These are phyloP conservation scores for Gynandropsis gynandra DNA, from an alignment of 345 rosid species.

Conservation along the genomic window DNA sequence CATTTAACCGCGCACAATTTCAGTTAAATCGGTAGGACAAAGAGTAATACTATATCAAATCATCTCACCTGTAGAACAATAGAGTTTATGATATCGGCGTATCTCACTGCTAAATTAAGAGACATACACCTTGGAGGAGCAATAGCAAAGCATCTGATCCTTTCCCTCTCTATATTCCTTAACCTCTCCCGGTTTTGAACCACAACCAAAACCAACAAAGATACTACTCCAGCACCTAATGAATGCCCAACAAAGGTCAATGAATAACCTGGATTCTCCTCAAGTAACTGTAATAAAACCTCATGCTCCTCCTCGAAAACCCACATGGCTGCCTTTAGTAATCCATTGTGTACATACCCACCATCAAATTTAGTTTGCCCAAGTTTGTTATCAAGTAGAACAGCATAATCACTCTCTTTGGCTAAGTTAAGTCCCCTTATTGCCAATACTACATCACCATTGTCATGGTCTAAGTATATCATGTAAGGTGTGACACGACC, in stretches of 20 bases:
- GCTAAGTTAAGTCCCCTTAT: constrained; percentile 82
- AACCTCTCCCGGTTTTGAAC: constrained; percentile 52
- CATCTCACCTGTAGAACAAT: constrained; percentile 72
- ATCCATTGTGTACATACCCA: constrained; percentile 88
- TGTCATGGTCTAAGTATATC: constrained; percentile 70
- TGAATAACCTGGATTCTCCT: constrained; percentile 52
- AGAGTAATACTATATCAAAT: neutral
- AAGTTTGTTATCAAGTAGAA: constrained; percentile 75
- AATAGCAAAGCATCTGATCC: constrained; percentile 73
- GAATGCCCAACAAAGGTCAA: constrained; percentile 92
- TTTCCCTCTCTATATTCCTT: constrained; percentile 67
- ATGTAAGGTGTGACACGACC: constrained; percentile 72
- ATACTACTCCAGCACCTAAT: constrained; percentile 75
- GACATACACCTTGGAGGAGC: constrained; percentile 94
- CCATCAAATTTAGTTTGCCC: constrained; percentile 89
- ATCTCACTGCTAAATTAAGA: constrained; percentile 83
- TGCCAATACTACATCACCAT: constrained; percentile 54
- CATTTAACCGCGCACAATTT: constrained; percentile 14
- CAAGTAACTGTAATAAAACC: constrained; percentile 50
- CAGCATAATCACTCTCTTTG: constrained; percentile 75
- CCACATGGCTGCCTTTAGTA: constrained; percentile 77
- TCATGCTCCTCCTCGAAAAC: constrained; percentile 59
- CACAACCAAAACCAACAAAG: constrained; percentile 54
- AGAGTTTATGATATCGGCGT: constrained; percentile 79
- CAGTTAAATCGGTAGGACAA: constrained; percentile 12